These are phyloP conservation scores for Babesia bovis DNA, from an alignment of 169 alveolate genomes.

Conservation along the genomic window DNA sequence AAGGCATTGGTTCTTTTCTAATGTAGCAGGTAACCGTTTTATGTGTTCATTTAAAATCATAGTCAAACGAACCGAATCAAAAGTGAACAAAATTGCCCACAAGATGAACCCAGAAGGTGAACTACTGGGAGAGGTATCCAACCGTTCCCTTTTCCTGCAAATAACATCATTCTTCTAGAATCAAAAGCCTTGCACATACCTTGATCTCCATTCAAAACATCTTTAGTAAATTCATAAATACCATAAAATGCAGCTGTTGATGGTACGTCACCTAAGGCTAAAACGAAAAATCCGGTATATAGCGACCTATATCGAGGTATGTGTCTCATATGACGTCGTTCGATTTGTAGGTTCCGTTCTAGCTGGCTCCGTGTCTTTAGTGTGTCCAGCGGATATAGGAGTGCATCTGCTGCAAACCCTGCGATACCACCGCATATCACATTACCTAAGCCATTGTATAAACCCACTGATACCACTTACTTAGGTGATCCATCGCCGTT, in stretches of 20 bases:
- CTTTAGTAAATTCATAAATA: conserved; percentile 75
- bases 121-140: conserved; percentile 48
- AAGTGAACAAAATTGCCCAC: conserved; percentile 52
- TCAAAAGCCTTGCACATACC: too few species aligned
- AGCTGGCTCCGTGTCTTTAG: conserved; percentile 76
- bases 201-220: conserved; percentile 32
- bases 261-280: conserved; percentile 75
- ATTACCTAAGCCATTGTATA: conserved; percentile 48
- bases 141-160: background rate
- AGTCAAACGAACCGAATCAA: conserved; percentile 43
- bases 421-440: conserved; percentile 80
- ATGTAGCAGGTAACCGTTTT: background rate
- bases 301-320: conserved; percentile 36
- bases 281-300: conserved; percentile 70
- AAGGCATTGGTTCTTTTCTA: too few species aligned
- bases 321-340: conserved; percentile 31
- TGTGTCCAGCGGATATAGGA: conserved; percentile 78
- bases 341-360: conserved; percentile 38
- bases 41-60: background rate
- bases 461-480: conserved; percentile 17
- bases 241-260: conserved; percentile 78
- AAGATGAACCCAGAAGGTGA: conserved; percentile 53
- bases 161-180: too few species aligned
- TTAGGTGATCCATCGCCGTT: conserved; percentile 60
- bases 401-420: conserved; percentile 74